phyloP scores from a whole-genome alignment of 805 yeast species.

The Priceomyces medius region DNA sequence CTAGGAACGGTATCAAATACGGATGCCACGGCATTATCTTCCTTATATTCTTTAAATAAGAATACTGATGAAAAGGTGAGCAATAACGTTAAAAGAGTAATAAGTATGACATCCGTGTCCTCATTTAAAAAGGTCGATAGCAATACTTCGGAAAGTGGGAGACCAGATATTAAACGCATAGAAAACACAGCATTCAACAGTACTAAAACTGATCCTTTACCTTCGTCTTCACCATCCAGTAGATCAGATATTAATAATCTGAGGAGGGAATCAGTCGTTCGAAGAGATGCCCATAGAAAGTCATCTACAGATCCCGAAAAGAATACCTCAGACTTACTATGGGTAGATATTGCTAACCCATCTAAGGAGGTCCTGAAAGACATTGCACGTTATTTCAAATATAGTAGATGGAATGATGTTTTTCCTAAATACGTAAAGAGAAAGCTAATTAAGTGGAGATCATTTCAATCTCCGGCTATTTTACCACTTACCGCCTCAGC shows the following conservation, averaged over 20 bases:
- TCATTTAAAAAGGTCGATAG: background rate
- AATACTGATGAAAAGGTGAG: slow-evolving; percentile 16
- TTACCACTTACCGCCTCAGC: slow-evolving; percentile 78
- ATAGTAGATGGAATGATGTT: slow-evolving; percentile 89
- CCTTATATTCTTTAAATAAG: slow-evolving; percentile 38
- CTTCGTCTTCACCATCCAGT: background rate
- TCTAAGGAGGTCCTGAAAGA: slow-evolving; percentile 62
- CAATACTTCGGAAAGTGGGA: background rate
- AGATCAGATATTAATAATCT: background rate
- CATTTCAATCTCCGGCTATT: slow-evolving; percentile 90
- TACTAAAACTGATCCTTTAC: too few relatives aligned
- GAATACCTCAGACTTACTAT: slow-evolving; percentile 17
- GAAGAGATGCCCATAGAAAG: slow-evolving; percentile 4
- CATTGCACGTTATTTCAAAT: slow-evolving; percentile 54
- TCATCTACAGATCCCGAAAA: slow-evolving; percentile 8
- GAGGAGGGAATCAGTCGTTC: background rate
- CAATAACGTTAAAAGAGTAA: slow-evolving; percentile 1
- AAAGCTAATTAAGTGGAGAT: slow-evolving; percentile 84
- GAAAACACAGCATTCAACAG: too few relatives aligned
- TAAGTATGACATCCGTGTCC: slow-evolving; percentile 5
- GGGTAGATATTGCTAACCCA: slow-evolving; percentile 58
- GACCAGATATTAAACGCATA: too few relatives aligned
- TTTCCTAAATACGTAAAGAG: slow-evolving; percentile 71
- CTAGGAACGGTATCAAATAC: slow-evolving; percentile 37
- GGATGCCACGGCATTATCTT: slow-evolving; percentile 36